These are phyloP conservation scores for Phytophthora europaea DNA, from an alignment of 352 stramenopile species.

Conservation along the genomic window DNA sequence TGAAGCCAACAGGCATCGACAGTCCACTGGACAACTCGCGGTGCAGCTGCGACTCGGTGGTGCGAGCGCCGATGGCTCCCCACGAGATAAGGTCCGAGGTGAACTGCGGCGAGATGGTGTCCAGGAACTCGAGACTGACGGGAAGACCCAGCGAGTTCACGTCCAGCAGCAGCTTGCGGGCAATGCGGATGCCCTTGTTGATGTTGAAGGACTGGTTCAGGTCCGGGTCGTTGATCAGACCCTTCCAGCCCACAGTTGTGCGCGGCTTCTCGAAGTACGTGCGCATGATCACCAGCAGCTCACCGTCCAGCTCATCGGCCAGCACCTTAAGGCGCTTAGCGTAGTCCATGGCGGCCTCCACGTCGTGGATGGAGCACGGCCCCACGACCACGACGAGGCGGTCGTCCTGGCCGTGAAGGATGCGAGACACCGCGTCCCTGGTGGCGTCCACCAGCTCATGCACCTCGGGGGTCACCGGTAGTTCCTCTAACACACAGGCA, in stretches of 20 bases:
- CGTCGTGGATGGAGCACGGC: constrained; percentile 88
- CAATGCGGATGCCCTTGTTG: constrained; percentile 89
- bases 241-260: constrained; percentile 89
- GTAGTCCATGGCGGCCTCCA: constrained; percentile 80
- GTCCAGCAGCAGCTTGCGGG: constrained; percentile 86
- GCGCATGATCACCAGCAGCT: constrained; percentile 88
- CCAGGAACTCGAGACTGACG: constrained; percentile 83
- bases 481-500: constrained; percentile 75
- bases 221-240: constrained; percentile 89
- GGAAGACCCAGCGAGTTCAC: constrained; percentile 84
- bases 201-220: constrained; percentile 89
- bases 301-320: constrained; percentile 60
- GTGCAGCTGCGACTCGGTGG: constrained; percentile 87
- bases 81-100: constrained; percentile 82
- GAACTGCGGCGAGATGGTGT: constrained; percentile 88
- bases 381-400: constrained; percentile 81
- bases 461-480: constrained; percentile 74
- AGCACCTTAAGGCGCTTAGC: constrained; percentile 67
- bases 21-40: constrained; percentile 83
- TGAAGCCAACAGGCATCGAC: constrained; percentile 89
- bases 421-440: constrained; percentile 60
- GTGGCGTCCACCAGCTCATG: constrained; percentile 71
- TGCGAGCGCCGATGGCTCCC: constrained; percentile 87
- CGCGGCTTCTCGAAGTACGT: constrained; percentile 91
- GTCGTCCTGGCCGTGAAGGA: constrained; percentile 76